phyloP scores from a whole-genome alignment of 148 eudicot species.

The Diospyros lotus region DNA sequence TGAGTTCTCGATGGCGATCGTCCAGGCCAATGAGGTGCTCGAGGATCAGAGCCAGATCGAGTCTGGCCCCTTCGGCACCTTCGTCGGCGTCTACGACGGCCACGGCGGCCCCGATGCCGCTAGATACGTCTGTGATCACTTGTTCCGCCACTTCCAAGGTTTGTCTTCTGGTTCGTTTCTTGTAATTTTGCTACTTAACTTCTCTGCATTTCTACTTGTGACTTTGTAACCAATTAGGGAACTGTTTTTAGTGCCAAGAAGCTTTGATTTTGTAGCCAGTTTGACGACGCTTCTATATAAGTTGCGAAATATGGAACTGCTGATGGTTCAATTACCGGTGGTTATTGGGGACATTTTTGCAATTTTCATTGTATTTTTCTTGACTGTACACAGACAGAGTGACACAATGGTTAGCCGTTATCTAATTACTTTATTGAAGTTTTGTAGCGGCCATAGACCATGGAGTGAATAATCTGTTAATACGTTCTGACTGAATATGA shows the following conservation, averaged over 20 bases:
- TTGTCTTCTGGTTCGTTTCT: slow-evolving; percentile 3
- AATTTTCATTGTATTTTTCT: no score
- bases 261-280: no score
- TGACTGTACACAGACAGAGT: no score
- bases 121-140: slow-evolving; percentile 52
- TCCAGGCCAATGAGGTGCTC: slow-evolving; percentile 60
- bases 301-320: neutral
- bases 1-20: slow-evolving; percentile 61
- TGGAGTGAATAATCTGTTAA: neutral
- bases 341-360: no score
- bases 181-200: neutral
- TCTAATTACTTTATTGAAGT: neutral
- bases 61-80: slow-evolving; percentile 53
- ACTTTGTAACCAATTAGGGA: slow-evolving; percentile 2
- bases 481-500: neutral
- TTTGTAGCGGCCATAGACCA: neutral
- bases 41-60: slow-evolving; percentile 68
- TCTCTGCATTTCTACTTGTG: neutral
- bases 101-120: slow-evolving; percentile 74
- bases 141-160: slow-evolving; percentile 56
- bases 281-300: no score
- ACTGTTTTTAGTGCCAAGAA: neutral
- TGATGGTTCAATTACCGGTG: neutral
- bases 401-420: no score
- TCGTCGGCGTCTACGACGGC: slow-evolving; percentile 74